These are phyloP conservation scores for Tympanopsis confertula DNA, from an alignment of 2,329 filamentous ascomycete species.

Conservation along the genomic window DNA sequence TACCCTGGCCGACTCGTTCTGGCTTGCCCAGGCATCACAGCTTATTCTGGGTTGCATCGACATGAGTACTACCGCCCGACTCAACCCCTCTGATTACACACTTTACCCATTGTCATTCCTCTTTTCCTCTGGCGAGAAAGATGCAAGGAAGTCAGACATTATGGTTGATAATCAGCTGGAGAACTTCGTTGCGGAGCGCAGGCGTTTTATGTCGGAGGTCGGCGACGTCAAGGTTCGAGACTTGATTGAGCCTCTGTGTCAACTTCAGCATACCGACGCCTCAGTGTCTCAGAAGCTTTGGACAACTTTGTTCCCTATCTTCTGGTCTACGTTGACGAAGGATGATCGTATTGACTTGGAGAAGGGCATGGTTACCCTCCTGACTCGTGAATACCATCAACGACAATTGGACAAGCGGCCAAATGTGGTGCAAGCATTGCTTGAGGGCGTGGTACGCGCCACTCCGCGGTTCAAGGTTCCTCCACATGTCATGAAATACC, in stretches of 20 bases:
- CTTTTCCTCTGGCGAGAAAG: conserved; percentile 63
- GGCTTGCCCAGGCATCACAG: conserved; percentile 90
- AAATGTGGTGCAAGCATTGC: conserved; percentile 85
- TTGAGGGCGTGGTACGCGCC: conserved; percentile 76
- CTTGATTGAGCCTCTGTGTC: conserved; percentile 76
- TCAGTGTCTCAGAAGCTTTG: conserved; percentile 80
- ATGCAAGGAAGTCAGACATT: conserved; percentile 47
- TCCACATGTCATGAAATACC: conserved; percentile 89
- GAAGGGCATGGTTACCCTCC: conserved; percentile 75
- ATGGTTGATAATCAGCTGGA: conserved; percentile 80
- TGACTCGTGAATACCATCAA: conserved; percentile 92
- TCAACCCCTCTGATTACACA: conserved; percentile 76
- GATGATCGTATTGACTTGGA: conserved; percentile 87
- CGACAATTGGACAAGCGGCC: conserved; percentile 89
- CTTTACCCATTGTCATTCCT: conserved; percentile 63
- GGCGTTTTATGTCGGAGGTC: conserved; percentile 72
- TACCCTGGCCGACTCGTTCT: conserved; percentile 85
- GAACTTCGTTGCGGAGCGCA: conserved; percentile 63
- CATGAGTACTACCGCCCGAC: conserved; percentile 63
- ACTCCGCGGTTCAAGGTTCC: conserved; percentile 85
- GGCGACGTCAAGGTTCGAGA: conserved; percentile 80
- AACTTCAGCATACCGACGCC: conserved; percentile 81
- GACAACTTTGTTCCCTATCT: conserved; percentile 82
- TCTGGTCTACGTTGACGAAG: conserved; percentile 76
- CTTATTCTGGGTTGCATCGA: conserved; percentile 85